These are phyloP conservation scores for Tuber calosporum DNA, from an alignment of 495 filamentous ascomycete genomes.

Conservation along the genomic window DNA sequence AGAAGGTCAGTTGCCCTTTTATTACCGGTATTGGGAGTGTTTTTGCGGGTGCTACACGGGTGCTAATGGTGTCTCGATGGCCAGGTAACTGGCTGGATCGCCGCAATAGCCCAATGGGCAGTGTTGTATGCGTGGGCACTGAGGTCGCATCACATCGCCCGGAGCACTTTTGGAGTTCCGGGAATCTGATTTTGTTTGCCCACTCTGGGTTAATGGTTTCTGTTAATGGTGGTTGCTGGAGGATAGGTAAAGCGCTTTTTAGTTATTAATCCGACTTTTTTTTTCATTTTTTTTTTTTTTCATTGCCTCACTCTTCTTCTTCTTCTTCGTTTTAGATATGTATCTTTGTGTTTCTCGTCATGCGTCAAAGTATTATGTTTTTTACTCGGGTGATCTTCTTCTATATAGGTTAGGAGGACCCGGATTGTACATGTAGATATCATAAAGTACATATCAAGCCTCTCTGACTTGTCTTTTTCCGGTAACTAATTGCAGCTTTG, in stretches of 20 bases:
- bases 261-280: neutral
- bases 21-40: neutral
- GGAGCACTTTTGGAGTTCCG: constrained; percentile 28
- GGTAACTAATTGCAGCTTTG: neutral
- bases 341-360: neutral
- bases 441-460: neutral
- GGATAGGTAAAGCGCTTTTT: neutral
- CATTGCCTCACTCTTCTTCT: too few species aligned
- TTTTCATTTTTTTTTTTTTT: neutral
- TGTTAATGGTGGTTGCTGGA: neutral
- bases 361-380: neutral
- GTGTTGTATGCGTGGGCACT: constrained; percentile 36
- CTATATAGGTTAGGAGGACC: neutral
- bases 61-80: constrained; percentile 14
- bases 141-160: constrained; percentile 14
- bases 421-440: neutral
- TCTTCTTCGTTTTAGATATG: neutral
- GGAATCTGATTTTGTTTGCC: constrained; percentile 25
- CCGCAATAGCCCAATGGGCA: constrained; percentile 27
- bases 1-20: constrained; percentile 61
- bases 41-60: neutral
- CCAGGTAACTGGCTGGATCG: constrained; percentile 36
- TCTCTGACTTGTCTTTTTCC: neutral
- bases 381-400: neutral
- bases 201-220: neutral